phyloP scores from a whole-genome alignment of 768 basidiomycete species.

The Auricularia auricula-judae region DNA sequence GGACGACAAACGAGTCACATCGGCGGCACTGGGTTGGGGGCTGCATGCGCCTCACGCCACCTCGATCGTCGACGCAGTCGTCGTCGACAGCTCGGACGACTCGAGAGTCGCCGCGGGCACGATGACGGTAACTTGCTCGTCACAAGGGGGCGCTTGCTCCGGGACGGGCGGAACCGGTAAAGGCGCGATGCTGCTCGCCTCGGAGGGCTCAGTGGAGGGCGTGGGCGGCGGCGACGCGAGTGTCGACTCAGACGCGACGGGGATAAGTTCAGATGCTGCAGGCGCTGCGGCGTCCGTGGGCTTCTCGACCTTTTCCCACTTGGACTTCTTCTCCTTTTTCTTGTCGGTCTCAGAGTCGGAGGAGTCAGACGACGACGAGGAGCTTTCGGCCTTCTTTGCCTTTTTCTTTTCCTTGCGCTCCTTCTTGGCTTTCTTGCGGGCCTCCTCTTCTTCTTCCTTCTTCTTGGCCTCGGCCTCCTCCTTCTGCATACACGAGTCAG shows the following conservation, averaged over 20 bases:
- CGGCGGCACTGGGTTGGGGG: no score
- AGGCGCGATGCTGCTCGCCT: no score
- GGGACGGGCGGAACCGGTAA: no score
- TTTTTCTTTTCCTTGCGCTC: constrained; percentile 11
- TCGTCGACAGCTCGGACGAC: neutral
- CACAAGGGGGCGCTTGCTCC: no score
- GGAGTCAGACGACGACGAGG: constrained; percentile 2
- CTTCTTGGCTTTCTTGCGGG: constrained; percentile 4
- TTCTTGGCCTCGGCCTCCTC: constrained; percentile 29
- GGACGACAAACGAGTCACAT: neutral
- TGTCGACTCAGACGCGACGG: constrained; percentile 4
- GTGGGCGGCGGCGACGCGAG: neutral
- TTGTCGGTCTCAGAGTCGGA: neutral
- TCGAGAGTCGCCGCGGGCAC: neutral
- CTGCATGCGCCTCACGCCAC: no score
- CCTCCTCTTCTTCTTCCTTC: constrained; percentile 11
- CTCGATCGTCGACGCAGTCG: no score
- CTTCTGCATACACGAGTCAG: constrained; percentile 19
- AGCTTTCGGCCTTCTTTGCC: constrained; percentile 11
- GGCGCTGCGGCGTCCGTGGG: neutral
- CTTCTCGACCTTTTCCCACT: constrained; percentile 2
- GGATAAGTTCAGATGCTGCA: neutral
- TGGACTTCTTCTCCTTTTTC: constrained; percentile 2
- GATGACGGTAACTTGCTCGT: no score
- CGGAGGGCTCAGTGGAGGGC: neutral